Evolutionary conservation across 305 asterid genomes (phyloP).

Genomic region (Fraxinus albicans): DNA sequence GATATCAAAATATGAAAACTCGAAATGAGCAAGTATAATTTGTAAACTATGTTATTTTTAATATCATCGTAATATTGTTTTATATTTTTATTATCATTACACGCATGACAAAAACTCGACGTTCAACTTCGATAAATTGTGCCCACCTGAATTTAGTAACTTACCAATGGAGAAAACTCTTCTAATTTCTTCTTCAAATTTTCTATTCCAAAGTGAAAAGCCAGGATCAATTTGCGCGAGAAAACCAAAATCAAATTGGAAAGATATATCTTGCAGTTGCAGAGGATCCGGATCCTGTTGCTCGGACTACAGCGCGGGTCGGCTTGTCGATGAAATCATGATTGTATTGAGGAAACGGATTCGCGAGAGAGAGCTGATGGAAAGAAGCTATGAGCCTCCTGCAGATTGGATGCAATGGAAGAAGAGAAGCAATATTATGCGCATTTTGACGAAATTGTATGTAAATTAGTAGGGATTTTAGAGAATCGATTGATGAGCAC

Average conservation of each 20-base stretch:
- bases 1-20: no score
- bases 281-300: not conserved
- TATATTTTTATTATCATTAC: no score
- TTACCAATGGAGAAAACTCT: not conserved
- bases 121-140: no score
- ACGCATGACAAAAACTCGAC: no score
- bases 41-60: no score
- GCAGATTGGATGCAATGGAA: constrained; percentile 61
- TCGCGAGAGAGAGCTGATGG: not conserved
- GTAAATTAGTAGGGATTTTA: constrained; percentile 40
- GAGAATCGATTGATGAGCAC: constrained; percentile 50
- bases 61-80: no score
- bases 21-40: no score
- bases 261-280: no score
- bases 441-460: constrained; percentile 43
- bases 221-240: not conserved
- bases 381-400: constrained; percentile 10
- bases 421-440: constrained; percentile 52
- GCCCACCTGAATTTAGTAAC: not conserved
- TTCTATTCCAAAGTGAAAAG: not conserved
- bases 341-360: not conserved
- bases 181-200: not conserved
- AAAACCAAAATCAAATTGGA: no score
- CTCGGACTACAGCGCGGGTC: not conserved
- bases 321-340: not conserved